A percentile compares a stretch with the other conserved stretches of the same genome.
phyloP scores from a whole-genome alignment of 1,284 basidiomycete species.

The Pterulicium gracile region DNA sequence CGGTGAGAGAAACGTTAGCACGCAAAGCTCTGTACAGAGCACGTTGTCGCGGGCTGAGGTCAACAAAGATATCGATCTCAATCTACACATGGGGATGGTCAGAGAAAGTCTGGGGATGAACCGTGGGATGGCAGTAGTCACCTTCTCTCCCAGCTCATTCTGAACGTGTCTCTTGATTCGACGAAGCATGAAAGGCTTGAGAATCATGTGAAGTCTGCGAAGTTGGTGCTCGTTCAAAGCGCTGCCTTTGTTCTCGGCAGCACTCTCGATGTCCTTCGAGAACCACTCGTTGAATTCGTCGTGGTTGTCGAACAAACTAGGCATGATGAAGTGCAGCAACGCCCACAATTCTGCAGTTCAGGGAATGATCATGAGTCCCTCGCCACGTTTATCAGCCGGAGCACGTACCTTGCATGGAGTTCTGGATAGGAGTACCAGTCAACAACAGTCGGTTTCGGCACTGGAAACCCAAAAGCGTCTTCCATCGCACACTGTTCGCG shows the following conservation, averaged over 20 bases:
- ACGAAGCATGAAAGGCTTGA: constrained; percentile 99
- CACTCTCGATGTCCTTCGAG: constrained; percentile 98
- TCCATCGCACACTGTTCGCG: constrained; percentile 95
- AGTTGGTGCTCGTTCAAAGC: constrained; percentile 95
- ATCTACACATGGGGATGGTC: constrained; percentile 43
- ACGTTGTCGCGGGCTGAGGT: constrained; percentile 89
- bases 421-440: constrained; percentile 98
- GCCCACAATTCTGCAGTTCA: constrained; percentile 87
- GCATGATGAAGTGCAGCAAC: constrained; percentile 99
- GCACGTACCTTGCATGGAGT: constrained; percentile 92
- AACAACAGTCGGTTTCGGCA: constrained; percentile 93
- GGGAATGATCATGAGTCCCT: constrained; percentile 4
- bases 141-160: constrained; percentile 99
- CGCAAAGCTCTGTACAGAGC: constrained; percentile 87
- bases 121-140: constrained; percentile 17
- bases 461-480: constrained; percentile 91
- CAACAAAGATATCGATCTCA: constrained; percentile 93
- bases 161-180: constrained; percentile 98
- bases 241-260: constrained; percentile 83
- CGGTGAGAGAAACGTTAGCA: constrained; percentile 90
- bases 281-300: constrained; percentile 99
- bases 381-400: neutral
- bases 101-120: neutral
- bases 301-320: constrained; percentile 96
- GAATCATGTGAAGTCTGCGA: constrained; percentile 93